Conservation (phyloP, 306 rosid genomes). For the Quercus rubra region DNA sequence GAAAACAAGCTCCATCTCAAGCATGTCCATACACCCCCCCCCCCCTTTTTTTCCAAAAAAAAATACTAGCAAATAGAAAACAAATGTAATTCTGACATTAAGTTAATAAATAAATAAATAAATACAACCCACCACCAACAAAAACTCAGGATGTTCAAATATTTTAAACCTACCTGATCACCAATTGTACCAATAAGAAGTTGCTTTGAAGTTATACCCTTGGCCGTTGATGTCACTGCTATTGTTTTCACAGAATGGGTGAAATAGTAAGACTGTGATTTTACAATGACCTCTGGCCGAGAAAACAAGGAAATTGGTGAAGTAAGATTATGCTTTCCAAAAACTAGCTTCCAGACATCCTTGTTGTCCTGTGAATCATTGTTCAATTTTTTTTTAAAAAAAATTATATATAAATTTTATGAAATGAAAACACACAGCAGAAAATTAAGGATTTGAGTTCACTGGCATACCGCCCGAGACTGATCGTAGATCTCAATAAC, state of each 20-base stretch:
- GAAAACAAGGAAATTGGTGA: slow-evolving; percentile 83
- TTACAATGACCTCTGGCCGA: slow-evolving; percentile 74
- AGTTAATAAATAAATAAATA: neutral
- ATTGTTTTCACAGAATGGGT: slow-evolving; percentile 87
- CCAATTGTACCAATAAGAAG: slow-evolving; percentile 89
- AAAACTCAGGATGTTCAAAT: slow-evolving; percentile 10
- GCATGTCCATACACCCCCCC: neutral
- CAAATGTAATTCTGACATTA: neutral
- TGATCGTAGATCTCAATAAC: slow-evolving; percentile 95
- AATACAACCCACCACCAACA: neutral
- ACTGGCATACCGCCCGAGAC: slow-evolving; percentile 83
- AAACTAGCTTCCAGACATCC: slow-evolving; percentile 88
- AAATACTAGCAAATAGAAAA: neutral
- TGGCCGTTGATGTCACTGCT: slow-evolving; percentile 84
- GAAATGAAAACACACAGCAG: slow-evolving; percentile 8
- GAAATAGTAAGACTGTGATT: slow-evolving; percentile 85
- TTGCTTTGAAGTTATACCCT: slow-evolving; percentile 97
- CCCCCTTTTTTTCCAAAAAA: neutral
- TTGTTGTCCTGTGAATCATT: slow-evolving; percentile 65
- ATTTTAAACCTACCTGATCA: slow-evolving; percentile 69
- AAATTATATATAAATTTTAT: neutral
- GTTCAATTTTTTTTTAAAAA: neutral
- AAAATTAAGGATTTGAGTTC: slow-evolving; percentile 17
- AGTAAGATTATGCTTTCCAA: slow-evolving; percentile 96
- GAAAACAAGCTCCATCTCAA: slow-evolving; percentile 3